Evolutionary conservation across 2,329 filamentous ascomycete genomes (phyloP), one percentile per base, ranked within the genome.

Genomic region (Diplocarpon rosae): DNA sequence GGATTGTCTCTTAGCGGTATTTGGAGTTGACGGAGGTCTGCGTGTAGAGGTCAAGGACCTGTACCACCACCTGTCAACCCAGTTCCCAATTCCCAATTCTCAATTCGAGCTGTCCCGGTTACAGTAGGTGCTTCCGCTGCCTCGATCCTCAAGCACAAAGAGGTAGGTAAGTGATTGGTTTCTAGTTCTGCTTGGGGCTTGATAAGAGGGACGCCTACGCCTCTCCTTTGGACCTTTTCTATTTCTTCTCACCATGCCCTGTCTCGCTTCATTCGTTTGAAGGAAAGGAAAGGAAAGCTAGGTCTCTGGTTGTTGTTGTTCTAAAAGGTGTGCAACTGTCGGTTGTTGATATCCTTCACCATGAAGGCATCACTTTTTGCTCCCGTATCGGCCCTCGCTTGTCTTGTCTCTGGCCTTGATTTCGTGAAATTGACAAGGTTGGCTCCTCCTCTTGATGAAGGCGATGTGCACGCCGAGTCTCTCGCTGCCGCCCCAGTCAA

Each of bases 311-410:
- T 24, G 7, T 24, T 24, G 7, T 24, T 24, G 20, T 7, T 24
- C 20, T 7, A 7, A 24, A 24, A 24, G 20, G 7, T 7, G 20
- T 24, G 7, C 7, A 7, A 7, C 20, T 24, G 20, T 24, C 7
- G 4, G 20, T 7, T 4, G 20, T 35, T 39, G 29, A 33, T 29
- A 36, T 39, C 34, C 33, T 27, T 42, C 42, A 45, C 16, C 30
- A 59, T 60, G 57, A 60, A 51, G 52, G 33, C 45, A 16, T 55
- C 55, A 39, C 31, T 57, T 34, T 13, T 57, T 27, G 45, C 56
- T 39, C 51, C 52, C 37, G 13, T 56, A 17, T 48, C 44, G 41
- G 46, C 51, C 36, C 34, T 56, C 28, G 43, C 46, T 4, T 45
- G 41, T 42, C 14, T 51, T 36, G 50, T 45, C 29, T 46, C 48